Percentiles rank a stretch among this genome's conserved stretches.
Conservation (phyloP, 306 rosid species). For the Cajanus cajan region DNA sequence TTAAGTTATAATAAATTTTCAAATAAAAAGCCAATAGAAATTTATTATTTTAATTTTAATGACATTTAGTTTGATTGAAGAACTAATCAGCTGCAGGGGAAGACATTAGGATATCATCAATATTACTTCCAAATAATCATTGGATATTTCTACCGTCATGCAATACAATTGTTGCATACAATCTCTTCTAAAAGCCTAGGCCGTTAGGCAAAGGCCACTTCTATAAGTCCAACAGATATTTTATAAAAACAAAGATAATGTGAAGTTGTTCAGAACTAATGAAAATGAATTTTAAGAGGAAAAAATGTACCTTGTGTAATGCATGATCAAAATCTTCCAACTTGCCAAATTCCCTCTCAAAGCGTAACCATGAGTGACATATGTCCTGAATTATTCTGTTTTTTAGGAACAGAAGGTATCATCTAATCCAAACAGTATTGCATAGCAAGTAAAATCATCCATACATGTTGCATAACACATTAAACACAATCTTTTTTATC, state of each 20-base stretch:
- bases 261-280: neutral
- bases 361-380: conserved; percentile 85
- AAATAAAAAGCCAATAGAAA: neutral
- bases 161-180: neutral
- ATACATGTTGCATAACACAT: neutral
- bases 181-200: neutral
- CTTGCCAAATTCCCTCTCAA: conserved; percentile 85
- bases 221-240: neutral
- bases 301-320: conserved; percentile 58
- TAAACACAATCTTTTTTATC: neutral
- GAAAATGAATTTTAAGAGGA: conserved; percentile 4
- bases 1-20: neutral
- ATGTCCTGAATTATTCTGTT: conserved; percentile 92
- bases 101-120: neutral
- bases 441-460: conserved; percentile 25
- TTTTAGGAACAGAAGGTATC: conserved; percentile 70
- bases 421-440: conserved; percentile 63
- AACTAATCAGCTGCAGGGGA: neutral
- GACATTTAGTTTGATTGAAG: neutral
- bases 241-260: neutral
- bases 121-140: neutral
- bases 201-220: neutral
- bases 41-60: neutral
- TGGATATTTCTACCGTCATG: neutral
- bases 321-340: conserved; percentile 85